A percentile compares a stretch with the other conserved stretches of the same genome.
These are phyloP conservation scores for Fonsecaea multimorphosa DNA, from an alignment of 2,329 filamentous ascomycete genomes.

Conservation along the genomic window DNA sequence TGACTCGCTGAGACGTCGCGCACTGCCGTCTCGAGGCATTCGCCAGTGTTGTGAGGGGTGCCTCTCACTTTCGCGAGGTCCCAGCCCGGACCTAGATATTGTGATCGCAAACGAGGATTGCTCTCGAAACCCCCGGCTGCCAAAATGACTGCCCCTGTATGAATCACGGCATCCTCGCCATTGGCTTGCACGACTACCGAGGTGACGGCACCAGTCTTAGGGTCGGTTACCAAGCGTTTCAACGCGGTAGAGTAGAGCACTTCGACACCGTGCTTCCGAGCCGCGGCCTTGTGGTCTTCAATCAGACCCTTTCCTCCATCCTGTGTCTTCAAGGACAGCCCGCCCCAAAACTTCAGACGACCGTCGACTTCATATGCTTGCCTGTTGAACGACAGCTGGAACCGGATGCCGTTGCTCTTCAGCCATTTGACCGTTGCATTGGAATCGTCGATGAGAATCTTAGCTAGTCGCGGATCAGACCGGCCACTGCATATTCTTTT, in stretches of 20 bases:
- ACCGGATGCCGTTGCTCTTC: conserved; percentile 59
- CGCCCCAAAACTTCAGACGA: conserved; percentile 70
- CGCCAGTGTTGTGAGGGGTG: conserved; percentile 69
- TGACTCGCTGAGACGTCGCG: conserved; percentile 54
- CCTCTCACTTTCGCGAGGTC: conserved; percentile 67
- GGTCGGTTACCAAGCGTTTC: conserved; percentile 48
- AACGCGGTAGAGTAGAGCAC: conserved; percentile 57
- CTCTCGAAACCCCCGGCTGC: conserved; percentile 70
- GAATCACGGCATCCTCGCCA: conserved; percentile 38
- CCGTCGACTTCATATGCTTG: conserved; percentile 70
- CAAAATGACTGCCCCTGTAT: conserved; percentile 55
- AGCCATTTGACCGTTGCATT: conserved; percentile 63
- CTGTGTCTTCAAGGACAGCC: conserved; percentile 64
- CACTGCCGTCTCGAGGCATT: conserved; percentile 61
- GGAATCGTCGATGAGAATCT: conserved; percentile 59
- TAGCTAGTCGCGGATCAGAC: conserved; percentile 58
- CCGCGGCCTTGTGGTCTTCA: conserved; percentile 51
- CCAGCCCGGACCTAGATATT: conserved; percentile 66
- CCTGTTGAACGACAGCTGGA: conserved; percentile 67
- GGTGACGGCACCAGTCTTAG: conserved; percentile 38
- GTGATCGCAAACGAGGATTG: conserved; percentile 61
- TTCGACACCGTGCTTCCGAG: conserved; percentile 51
- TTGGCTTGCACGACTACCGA: conserved; percentile 19
- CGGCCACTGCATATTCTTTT: conserved; percentile 62
- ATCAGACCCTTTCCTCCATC: conserved; percentile 67